phyloP scores from a whole-genome alignment of 495 filamentous ascomycete genomes.

The Aspergillus diversus region DNA sequence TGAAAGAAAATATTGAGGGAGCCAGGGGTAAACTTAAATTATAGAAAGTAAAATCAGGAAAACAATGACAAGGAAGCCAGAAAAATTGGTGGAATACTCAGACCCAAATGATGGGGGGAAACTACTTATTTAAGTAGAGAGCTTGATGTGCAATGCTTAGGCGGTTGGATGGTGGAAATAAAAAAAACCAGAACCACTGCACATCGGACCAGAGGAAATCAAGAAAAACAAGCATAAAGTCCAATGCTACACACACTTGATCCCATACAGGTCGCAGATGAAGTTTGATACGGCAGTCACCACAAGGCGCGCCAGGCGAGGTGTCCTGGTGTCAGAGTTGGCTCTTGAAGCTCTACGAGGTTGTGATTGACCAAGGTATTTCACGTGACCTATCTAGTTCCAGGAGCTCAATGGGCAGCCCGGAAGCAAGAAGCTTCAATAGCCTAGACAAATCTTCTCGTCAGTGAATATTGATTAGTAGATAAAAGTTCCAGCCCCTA shows the following conservation, averaged over 20 bases:
- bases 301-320: conserved; percentile 21
- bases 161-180: conserved; percentile 1
- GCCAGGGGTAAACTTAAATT: no score
- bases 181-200: conserved; percentile 11
- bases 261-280: conserved; percentile 9
- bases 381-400: conserved; percentile 27
- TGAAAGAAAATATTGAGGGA: neutral
- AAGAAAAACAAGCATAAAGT: conserved; percentile 9
- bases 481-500: no score
- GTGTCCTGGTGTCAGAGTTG: conserved; percentile 26
- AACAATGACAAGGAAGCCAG: neutral
- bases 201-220: conserved; percentile 8
- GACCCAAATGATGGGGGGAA: conserved; percentile 7
- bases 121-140: conserved; percentile 15
- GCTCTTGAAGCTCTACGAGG: conserved; percentile 31
- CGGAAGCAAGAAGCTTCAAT: neutral
- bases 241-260: conserved; percentile 9
- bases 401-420: conserved; percentile 8
- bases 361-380: conserved; percentile 23
- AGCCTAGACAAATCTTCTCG: neutral
- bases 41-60: no score
- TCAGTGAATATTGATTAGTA: neutral
- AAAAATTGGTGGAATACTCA: neutral
- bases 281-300: conserved; percentile 16
- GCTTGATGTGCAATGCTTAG: conserved; percentile 18